Percentiles rank a stretch among this genome's conserved stretches.
Evolutionary conservation across 192 early-diverging fungal species (phyloP).

Genomic region (Chytriomyces sp.): DNA sequence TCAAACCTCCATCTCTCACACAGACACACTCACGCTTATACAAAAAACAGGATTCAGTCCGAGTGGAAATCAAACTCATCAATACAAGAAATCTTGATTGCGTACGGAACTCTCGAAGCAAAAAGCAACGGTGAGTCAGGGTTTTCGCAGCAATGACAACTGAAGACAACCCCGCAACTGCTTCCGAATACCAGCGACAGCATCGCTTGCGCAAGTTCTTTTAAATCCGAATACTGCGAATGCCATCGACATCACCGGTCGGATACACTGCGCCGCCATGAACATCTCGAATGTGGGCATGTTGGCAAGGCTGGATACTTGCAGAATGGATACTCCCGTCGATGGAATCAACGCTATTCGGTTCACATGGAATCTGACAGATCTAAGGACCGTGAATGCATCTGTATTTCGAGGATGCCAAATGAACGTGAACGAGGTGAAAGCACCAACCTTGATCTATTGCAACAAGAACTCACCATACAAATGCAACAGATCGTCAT

Average conservation of each 20-base stretch:
- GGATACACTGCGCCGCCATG: neutral
- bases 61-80: neutral
- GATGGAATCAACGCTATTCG: neutral
- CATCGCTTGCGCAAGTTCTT: neutral
- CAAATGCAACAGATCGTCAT: neutral
- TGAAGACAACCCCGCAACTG: neutral
- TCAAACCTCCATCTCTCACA: neutral
- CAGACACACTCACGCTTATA: neutral
- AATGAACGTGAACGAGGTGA: conserved; percentile 1
- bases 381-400: too few relatives aligned
- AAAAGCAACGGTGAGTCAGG: neutral
- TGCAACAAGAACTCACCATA: too few relatives aligned
- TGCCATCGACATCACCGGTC: neutral
- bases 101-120: neutral
- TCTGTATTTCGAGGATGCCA: neutral
- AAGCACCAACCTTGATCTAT: too few relatives aligned
- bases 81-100: neutral
- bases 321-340: neutral
- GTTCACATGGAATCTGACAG: neutral
- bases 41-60: neutral
- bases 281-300: neutral
- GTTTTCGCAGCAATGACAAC: neutral
- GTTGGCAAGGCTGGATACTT: neutral
- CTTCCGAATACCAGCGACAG: too few relatives aligned
- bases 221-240: neutral